A percentile compares a stretch with the other conserved stretches of the same genome.
phyloP scores from a whole-genome alignment of 805 yeast genomes.

The Jamesozyma rosinii region DNA sequence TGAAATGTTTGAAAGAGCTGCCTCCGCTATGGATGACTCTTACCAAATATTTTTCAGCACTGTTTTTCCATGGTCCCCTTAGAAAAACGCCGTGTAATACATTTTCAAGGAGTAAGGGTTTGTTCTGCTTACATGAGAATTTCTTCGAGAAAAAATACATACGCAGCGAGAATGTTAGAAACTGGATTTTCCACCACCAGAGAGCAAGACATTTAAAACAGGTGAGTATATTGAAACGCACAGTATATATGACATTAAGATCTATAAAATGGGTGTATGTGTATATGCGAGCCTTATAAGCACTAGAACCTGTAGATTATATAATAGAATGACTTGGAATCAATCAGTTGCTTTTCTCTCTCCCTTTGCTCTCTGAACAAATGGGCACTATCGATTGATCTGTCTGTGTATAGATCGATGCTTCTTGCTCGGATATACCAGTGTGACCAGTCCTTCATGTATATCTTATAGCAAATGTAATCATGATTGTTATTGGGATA shows the following conservation, averaged over 20 bases:
- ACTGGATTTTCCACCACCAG: too few species aligned
- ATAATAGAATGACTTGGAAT: conserved; percentile 28
- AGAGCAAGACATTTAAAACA: too few species aligned
- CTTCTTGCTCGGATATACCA: conserved; percentile 35
- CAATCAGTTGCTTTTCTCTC: conserved; percentile 26
- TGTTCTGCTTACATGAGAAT: too few species aligned
- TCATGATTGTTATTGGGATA: conserved; percentile 35
- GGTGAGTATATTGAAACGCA: too few species aligned
- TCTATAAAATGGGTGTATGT: background rate
- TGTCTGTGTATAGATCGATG: conserved; percentile 50
- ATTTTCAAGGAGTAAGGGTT: background rate
- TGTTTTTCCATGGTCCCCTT: background rate
- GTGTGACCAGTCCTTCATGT: conserved; percentile 28
- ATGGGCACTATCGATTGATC: conserved; percentile 42
- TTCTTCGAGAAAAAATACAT: too few species aligned
- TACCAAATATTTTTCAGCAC: background rate
- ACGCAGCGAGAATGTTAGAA: too few species aligned
- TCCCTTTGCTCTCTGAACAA: conserved; percentile 34
- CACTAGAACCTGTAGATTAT: conserved; percentile 32
- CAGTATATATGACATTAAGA: too few species aligned
- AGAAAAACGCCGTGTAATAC: background rate
- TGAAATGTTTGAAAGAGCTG: too few species aligned
- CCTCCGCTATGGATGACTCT: background rate
- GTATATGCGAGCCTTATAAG: too few species aligned
- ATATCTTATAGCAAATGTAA: conserved; percentile 31